Evolutionary conservation across 2,329 filamentous ascomycete genomes (phyloP).

Genomic region (Tolypocladium guangdongense): DNA sequence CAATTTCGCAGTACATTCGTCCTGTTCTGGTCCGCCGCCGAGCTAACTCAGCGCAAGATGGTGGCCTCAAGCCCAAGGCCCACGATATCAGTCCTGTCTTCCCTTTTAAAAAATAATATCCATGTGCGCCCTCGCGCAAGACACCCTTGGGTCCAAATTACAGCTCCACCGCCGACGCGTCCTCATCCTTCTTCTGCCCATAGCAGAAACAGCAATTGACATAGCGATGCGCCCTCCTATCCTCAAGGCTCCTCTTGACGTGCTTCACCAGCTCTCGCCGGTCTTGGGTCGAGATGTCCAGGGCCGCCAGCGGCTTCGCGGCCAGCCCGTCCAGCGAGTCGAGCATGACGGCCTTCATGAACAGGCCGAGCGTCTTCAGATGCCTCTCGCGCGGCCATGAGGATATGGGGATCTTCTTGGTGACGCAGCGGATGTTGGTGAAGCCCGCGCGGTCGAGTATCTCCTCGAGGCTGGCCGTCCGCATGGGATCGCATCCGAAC

Average conservation of each 20-base stretch:
- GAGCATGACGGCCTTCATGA: constrained; percentile 30
- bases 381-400: constrained; percentile 30
- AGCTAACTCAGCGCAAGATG: too few species aligned
- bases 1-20: not conserved
- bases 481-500: constrained; percentile 28
- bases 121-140: not conserved
- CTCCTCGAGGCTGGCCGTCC: constrained; percentile 19
- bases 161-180: not conserved
- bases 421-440: constrained; percentile 28
- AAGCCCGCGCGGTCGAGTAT: constrained; percentile 31
- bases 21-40: not conserved
- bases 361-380: constrained; percentile 29
- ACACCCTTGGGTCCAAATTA: not conserved
- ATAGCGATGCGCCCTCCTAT: constrained; percentile 28
- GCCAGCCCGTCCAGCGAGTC: constrained; percentile 31
- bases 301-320: constrained; percentile 27
- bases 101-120: too few species aligned
- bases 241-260: constrained; percentile 22
- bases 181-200: constrained; percentile 26
- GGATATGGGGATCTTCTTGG: constrained; percentile 34
- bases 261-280: constrained; percentile 20
- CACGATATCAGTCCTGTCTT: not conserved
- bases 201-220: constrained; percentile 30
- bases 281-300: constrained; percentile 22
- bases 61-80: not conserved